Evolutionary conservation across 108 stramenopile species (phyloP), one percentile per base, ranked within the genome.

Genomic region (Nitzschia sp.): DNA sequence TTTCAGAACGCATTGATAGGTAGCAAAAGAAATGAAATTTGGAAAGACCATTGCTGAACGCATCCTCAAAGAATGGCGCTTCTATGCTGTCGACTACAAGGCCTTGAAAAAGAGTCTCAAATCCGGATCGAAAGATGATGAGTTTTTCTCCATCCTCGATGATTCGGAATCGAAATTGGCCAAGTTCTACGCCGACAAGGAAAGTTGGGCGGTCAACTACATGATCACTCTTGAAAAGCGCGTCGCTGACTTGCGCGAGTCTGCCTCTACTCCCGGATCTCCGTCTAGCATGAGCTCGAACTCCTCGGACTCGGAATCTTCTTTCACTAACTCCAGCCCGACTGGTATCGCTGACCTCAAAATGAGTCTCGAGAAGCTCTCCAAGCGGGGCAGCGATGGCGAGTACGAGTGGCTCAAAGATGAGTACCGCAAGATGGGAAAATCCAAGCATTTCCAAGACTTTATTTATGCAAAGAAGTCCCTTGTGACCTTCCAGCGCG

Each of bases 81-180:
- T 79, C 38, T 84, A 80, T 57, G 57, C 76, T 60, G 83, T 84
- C 3, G 83, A 84, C 59, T 84, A 84, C 79, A 81, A 84, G 66
- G 68, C 70, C 0, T 45, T 84, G 60, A 84, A 84, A 62, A 64
- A 78, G 45, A 46, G 66, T 27, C 15, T 84, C 59, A 77, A 73
- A 29, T 56, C 25, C n/a, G 38, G 27, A 11, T 25, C 46, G 18
- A 47, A 31, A 29, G 64, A 67, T 54, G 68, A 71, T 51, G 72
- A 84, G 25, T 72, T 76, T n/a, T 72, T 71, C 46, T 58, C 46
- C 55, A 3, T 58, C 5, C 57, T 71, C 33, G 69, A 49, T 19
- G 76, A 71, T 1, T 86, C 82, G 19, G 71, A 87, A 34, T 24
- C 32, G n/a, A 78, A 87, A 47, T 45, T 87, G 29, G 35, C 67